Conservation (phyloP, 768 basidiomycete genomes). For the Termitomyces sp. region DNA sequence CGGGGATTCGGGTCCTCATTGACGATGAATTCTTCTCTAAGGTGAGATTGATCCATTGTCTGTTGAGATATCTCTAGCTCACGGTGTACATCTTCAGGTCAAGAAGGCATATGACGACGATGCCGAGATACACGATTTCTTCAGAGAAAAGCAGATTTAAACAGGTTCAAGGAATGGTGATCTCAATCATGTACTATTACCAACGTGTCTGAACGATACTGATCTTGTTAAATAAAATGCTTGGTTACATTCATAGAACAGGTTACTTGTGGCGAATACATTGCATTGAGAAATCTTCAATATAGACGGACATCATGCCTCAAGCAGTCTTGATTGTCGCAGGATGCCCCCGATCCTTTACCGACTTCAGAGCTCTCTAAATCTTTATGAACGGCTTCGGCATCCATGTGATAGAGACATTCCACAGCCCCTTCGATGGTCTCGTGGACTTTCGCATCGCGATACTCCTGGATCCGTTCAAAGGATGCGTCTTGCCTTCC, state of each 20-base stretch:
- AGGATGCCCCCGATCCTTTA: background rate
- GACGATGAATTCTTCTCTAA: slow-evolving; percentile 55
- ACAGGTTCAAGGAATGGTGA: slow-evolving; percentile 21
- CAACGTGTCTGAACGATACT: background rate
- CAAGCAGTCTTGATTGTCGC: background rate
- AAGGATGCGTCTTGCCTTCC: background rate
- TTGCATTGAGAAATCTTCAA: background rate
- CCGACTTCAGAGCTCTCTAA: background rate
- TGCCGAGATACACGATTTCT: background rate
- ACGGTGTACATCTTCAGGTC: background rate
- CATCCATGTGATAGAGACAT: background rate
- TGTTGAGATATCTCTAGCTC: background rate
- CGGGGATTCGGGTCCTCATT: slow-evolving; percentile 62
- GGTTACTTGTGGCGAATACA: background rate
- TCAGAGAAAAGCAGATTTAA: slow-evolving; percentile 31
- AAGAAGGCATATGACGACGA: slow-evolving; percentile 3
- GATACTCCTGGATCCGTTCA: background rate
- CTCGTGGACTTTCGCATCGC: background rate
- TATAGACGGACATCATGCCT: background rate
- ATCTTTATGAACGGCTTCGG: background rate
- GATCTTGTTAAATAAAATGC: background rate
- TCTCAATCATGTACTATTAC: background rate
- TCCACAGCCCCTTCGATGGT: background rate
- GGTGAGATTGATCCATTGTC: background rate
- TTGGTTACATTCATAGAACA: background rate